These are phyloP conservation scores for Metschnikowia henanensis DNA, from an alignment of 805 yeast species.

Conservation along the genomic window DNA sequence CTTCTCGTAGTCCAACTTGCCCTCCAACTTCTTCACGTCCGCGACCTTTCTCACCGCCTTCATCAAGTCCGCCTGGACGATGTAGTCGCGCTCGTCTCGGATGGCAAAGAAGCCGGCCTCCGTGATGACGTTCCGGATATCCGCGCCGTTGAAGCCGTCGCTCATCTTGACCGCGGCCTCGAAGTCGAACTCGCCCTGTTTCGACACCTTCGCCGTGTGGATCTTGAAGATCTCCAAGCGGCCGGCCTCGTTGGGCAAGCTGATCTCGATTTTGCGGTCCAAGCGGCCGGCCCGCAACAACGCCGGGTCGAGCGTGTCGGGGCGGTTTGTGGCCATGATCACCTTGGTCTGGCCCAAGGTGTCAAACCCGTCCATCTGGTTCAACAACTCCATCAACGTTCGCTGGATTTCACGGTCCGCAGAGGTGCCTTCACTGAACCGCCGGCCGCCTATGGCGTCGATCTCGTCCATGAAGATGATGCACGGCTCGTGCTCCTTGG, in stretches of 20 bases:
- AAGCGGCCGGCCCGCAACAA: conserved; percentile 95
- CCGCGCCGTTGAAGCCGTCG: conserved; percentile 99
- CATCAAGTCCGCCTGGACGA: conserved; percentile 90
- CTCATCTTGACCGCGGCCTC: conserved; percentile 98
- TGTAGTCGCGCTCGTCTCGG: conserved; percentile 95
- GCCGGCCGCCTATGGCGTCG: conserved; percentile 98
- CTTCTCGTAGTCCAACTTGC: conserved; percentile 93
- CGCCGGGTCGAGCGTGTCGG: conserved; percentile 97
- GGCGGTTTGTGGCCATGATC: conserved; percentile 99
- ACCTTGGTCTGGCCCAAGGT: conserved; percentile 95
- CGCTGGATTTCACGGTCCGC: conserved; percentile 99
- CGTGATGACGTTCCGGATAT: conserved; percentile 94
- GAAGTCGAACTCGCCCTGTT: conserved; percentile 94
- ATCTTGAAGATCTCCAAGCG: conserved; percentile 92
- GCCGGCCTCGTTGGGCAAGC: conserved; percentile 94
- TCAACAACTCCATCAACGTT: conserved; percentile 93
- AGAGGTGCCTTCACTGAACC: conserved; percentile 96
- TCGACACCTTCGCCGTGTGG: conserved; percentile 80
- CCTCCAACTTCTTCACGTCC: conserved; percentile 95
- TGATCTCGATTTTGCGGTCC: conserved; percentile 94
- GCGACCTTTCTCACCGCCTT: conserved; percentile 98
- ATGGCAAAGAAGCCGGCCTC: conserved; percentile 99
- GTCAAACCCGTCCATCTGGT: conserved; percentile 99
- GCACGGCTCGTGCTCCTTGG: conserved; percentile 97
- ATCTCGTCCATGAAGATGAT: conserved; percentile 98